Conservation (phyloP, 805 yeast genomes). For the Candida sakaeoensis region DNA sequence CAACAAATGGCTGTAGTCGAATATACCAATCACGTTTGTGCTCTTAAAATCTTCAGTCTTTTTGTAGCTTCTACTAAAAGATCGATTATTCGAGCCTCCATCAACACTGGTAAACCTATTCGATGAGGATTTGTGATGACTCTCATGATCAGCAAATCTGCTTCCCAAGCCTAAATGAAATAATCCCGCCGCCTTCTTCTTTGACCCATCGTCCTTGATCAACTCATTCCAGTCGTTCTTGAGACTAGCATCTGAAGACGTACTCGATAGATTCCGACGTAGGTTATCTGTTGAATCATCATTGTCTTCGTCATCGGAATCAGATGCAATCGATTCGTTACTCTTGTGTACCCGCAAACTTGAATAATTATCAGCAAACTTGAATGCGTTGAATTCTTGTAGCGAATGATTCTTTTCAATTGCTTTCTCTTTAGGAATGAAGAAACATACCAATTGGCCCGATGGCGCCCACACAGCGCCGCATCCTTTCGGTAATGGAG, state of each 20-base stretch:
- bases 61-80: constrained; percentile 34
- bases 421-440: constrained; percentile 45
- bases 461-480: constrained; percentile 85
- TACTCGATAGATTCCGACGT: constrained; percentile 12
- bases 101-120: constrained; percentile 37
- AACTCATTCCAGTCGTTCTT: constrained; percentile 69
- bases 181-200: constrained; percentile 53
- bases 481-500: constrained; percentile 91
- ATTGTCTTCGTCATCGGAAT: constrained; percentile 18
- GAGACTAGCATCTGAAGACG: constrained; percentile 54
- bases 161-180: constrained; percentile 40
- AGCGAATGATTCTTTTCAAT: constrained; percentile 30
- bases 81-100: constrained; percentile 30
- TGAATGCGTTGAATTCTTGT: constrained; percentile 45
- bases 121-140: constrained; percentile 23
- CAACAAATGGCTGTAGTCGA: constrained; percentile 64
- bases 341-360: constrained; percentile 30
- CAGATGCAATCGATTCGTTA: constrained; percentile 12
- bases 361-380: constrained; percentile 29
- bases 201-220: constrained; percentile 51
- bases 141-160: constrained; percentile 21
- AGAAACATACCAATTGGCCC: constrained; percentile 81
- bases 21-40: constrained; percentile 54
- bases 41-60: constrained; percentile 22
- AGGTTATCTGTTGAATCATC: constrained; percentile 18